A percentile compares a stretch with the other conserved stretches of the same genome.
Evolutionary conservation across 345 rosid genomes (phyloP).

Genomic region (Noccaea bulbosa): DNA sequence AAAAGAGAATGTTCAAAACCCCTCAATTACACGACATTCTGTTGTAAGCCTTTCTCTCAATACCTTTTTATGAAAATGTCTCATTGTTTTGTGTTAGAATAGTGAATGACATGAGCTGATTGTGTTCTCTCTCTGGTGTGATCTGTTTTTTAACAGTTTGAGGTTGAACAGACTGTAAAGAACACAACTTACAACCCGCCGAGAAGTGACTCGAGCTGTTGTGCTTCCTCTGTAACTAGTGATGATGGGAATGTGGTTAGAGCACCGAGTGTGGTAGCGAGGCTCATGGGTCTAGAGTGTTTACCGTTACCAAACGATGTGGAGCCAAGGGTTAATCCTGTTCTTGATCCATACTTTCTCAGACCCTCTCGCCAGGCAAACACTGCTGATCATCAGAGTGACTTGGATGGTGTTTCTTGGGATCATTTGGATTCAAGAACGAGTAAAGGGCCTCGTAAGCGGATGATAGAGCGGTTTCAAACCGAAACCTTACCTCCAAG

Average conservation of each 20-base stretch:
- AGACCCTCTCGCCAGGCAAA: constrained; percentile 52
- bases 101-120: constrained; percentile 38
- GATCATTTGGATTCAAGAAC: constrained; percentile 54
- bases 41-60: constrained; percentile 33
- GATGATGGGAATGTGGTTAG: constrained; percentile 82
- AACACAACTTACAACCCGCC: constrained; percentile 60
- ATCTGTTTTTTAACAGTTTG: constrained; percentile 55
- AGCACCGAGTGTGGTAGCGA: constrained; percentile 89
- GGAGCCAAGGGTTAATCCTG: constrained; percentile 61
- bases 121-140: neutral
- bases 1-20: constrained; percentile 40
- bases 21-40: constrained; percentile 21
- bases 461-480: constrained; percentile 92
- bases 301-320: constrained; percentile 60
- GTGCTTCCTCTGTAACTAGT: constrained; percentile 87
- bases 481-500: constrained; percentile 91
- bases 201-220: constrained; percentile 76
- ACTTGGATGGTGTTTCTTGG: constrained; percentile 54
- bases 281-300: constrained; percentile 96
- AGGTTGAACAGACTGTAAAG: constrained; percentile 66
- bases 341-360: constrained; percentile 61
- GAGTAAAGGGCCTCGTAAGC: constrained; percentile 53
- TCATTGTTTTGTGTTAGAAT: neutral
- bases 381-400: constrained; percentile 49
- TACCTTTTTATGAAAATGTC: neutral